Base-by-base conservation (phyloP, 2,329 filamentous ascomycete species). In the Parastagonospora nodorum region DNA sequence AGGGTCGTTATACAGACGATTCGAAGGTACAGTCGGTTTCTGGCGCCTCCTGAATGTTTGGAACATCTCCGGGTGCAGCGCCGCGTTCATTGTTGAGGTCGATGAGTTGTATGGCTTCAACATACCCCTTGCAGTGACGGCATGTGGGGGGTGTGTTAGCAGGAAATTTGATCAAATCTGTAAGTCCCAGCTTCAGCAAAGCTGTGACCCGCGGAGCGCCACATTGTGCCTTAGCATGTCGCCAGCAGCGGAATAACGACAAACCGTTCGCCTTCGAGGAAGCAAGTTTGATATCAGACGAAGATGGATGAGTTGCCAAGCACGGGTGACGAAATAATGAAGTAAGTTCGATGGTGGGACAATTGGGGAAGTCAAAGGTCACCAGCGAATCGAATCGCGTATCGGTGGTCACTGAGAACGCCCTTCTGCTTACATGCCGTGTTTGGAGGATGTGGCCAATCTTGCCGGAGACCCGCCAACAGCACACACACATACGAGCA, bases 401-500 rank as follows among this genome's bases (percentile, higher is more conserved):
- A 33, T 33, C 3, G 31, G 31, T 33, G 2, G 19, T 24, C 14
- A 8, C n/a, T 12, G 24, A 14, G 38, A 28, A 15, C 51, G 50
- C 45, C 42, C 53, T 45, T 48, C 48, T 56, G 48, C 46, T 47
- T 41, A 38, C 43, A 27, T 56, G 48, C 56, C 48, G 52, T 41
- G 48, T 56, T 54, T 45, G 46, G 43, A 7, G 32, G 32, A 24
- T 38, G 36, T 24, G 27, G 36, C 19, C 36, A 16, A 15, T 11
- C 36, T 10, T 12, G 16, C 36, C 10, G n/a, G 14, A 15, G 16
- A 38, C 19, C 19, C 19, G 19, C 19, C 5, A 5, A 24, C 19
- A 24, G 19, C 19, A 24, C 31, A 30, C 6, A 37, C 31, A 14
- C 19, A n/a, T n/a, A 12, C 19, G 8, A 19, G 11, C 42, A 37